Conservation (phyloP, 306 rosid species). For the Bauhinia variegata region DNA sequence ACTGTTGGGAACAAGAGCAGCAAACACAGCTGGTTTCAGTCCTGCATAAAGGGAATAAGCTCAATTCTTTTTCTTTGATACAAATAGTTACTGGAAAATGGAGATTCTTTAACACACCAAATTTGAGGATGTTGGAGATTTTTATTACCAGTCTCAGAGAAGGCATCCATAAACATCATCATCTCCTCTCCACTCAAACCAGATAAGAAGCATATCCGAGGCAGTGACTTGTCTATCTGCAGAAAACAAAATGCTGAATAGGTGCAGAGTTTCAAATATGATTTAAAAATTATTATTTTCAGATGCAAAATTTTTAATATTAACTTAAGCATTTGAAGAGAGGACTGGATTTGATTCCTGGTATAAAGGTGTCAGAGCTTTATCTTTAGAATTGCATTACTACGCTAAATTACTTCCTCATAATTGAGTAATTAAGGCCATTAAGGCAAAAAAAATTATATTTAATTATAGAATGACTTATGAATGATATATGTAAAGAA, state of each 20-base stretch:
- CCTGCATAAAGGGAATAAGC: slow-evolving; percentile 48
- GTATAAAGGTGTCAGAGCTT: too few species aligned
- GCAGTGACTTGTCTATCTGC: slow-evolving; percentile 77
- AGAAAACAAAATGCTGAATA: slow-evolving; percentile 28
- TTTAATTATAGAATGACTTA: too few species aligned
- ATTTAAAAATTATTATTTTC: too few species aligned
- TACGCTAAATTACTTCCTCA: too few species aligned
- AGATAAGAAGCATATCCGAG: slow-evolving; percentile 91
- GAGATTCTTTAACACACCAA: background rate
- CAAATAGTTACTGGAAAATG: background rate
- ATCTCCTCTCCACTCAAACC: slow-evolving; percentile 96
- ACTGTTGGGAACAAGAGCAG: slow-evolving; percentile 94
- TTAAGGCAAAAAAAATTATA: too few species aligned
- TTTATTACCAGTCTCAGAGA: slow-evolving; percentile 74
- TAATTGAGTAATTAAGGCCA: too few species aligned
- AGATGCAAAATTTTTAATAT: too few species aligned
- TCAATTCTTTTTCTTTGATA: background rate
- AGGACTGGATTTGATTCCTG: too few species aligned
- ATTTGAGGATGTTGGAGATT: slow-evolving; percentile 13
- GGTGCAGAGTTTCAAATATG: slow-evolving; percentile 19
- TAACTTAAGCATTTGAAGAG: too few species aligned
- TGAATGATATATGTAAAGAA: too few species aligned
- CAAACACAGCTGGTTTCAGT: slow-evolving; percentile 82
- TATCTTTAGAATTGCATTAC: too few species aligned
- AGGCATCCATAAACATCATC: slow-evolving; percentile 93